phyloP scores from a whole-genome alignment of 2,329 filamentous ascomycete species.

The Colletotrichum higginsianum region DNA sequence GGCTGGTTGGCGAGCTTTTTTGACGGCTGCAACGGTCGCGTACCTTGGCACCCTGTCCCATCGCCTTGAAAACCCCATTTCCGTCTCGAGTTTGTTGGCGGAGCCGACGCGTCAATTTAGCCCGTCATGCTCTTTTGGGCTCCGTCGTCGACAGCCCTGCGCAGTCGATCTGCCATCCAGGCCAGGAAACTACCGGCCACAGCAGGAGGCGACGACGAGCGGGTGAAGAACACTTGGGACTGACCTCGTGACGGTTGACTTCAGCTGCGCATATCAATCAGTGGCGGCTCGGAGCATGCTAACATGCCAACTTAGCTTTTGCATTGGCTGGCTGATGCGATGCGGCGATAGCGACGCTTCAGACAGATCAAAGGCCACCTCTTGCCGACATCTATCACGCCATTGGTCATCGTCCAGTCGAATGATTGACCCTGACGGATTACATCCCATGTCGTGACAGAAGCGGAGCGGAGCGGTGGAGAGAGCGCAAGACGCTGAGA shows the following conservation, averaged over 20 bases:
- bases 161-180: not conserved
- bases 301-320: not conserved
- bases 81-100: constrained; percentile 25
- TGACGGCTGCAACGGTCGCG: constrained; percentile 7
- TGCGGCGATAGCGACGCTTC: not conserved
- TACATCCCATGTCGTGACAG: not conserved
- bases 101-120: constrained; percentile 9
- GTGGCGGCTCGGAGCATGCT: not conserved
- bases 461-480: not conserved
- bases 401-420: not conserved
- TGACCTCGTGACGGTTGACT: not conserved
- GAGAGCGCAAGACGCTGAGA: not conserved
- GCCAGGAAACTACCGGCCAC: not conserved
- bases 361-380: no score
- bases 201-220: not conserved
- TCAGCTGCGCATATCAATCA: no score
- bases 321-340: not conserved
- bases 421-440: not conserved
- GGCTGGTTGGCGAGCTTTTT: constrained; percentile 9
- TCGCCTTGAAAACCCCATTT: constrained; percentile 3
- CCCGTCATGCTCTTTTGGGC: constrained; percentile 12
- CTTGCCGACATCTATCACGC: no score
- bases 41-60: not conserved
- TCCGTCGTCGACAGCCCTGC: not conserved
- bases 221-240: not conserved